Conservation (phyloP, 768 basidiomycete genomes). For the Trametes cinnabarina region DNA sequence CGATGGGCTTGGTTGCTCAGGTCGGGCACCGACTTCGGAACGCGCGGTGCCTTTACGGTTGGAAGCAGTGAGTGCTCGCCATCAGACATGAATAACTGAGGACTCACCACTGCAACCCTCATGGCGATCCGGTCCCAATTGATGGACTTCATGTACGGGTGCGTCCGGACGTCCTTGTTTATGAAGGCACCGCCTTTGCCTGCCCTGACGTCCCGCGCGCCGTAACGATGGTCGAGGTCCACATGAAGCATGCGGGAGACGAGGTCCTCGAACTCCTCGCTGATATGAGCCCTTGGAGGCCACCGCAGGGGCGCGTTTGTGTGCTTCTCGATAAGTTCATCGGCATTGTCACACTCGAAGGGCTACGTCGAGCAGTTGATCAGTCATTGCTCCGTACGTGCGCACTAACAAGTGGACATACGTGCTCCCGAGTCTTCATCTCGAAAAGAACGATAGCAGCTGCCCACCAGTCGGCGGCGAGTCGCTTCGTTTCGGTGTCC, state of each 20-base stretch:
- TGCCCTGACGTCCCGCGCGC: constrained; percentile 15
- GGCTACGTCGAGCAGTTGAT: not conserved
- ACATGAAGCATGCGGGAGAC: constrained; percentile 41
- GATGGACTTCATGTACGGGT: constrained; percentile 45
- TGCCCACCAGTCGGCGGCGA: constrained; percentile 52
- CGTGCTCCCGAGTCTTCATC: constrained; percentile 42
- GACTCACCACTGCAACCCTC: constrained; percentile 45
- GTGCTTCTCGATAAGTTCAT: not conserved
- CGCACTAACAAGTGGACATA: constrained; percentile 20
- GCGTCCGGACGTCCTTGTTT: constrained; percentile 35
- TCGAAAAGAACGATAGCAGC: constrained; percentile 51
- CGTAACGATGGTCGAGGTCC: constrained; percentile 35
- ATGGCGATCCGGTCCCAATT: constrained; percentile 47
- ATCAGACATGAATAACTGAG: not conserved
- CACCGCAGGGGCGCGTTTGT: not conserved
- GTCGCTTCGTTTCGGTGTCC: constrained; percentile 22
- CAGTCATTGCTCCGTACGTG: not conserved
- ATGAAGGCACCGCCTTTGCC: not conserved
- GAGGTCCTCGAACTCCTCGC: constrained; percentile 32
- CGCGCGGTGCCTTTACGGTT: not conserved
- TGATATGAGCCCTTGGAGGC: not conserved
- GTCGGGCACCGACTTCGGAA: not conserved
- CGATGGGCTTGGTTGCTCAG: not conserved
- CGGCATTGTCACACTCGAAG: not conserved
- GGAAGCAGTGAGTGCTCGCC: not conserved